These are phyloP conservation scores for Blastocystis sp. DNA, from an alignment of 352 stramenopile genomes.

Conservation along the genomic window DNA sequence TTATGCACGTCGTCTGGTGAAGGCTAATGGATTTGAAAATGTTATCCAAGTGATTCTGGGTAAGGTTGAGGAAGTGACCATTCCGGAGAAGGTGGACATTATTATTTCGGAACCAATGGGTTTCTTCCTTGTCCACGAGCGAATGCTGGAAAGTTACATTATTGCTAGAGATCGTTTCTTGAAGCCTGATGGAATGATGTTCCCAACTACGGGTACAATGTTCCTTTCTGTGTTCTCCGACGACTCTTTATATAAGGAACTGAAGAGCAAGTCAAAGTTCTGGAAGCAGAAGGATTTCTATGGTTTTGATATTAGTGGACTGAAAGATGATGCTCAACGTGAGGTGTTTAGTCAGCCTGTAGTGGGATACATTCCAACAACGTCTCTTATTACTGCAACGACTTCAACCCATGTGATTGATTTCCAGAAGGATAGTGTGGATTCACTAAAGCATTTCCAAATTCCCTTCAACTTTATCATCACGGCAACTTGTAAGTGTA, in stretches of 20 bases:
- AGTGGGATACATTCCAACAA: conserved; percentile 84
- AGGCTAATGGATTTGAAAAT: conserved; percentile 87
- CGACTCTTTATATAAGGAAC: conserved; percentile 86
- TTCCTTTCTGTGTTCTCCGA: conserved; percentile 90
- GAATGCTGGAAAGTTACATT: conserved; percentile 97
- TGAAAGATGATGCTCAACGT: conserved; percentile 88
- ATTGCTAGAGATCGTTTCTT: conserved; percentile 89
- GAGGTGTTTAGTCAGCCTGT: conserved; percentile 94
- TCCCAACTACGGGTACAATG: conserved; percentile 93
- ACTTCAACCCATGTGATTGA: conserved; percentile 79
- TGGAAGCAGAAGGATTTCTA: conserved; percentile 93
- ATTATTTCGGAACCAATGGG: conserved; percentile 99
- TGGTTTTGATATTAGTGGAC: conserved; percentile 87
- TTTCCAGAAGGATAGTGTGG: conserved; percentile 77
- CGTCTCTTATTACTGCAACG: conserved; percentile 71
- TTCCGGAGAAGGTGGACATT: conserved; percentile 93
- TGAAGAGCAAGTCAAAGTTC: conserved; percentile 85
- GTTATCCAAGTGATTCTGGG: conserved; percentile 94
- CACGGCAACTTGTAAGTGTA: conserved; percentile 51
- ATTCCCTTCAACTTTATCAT: conserved; percentile 82
- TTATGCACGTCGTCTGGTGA: conserved; percentile 87
- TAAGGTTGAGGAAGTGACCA: conserved; percentile 91
- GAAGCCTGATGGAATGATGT: conserved; percentile 90
- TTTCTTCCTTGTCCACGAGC: conserved; percentile 97
- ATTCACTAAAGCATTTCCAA: conserved; percentile 83